A percentile compares a stretch with the other conserved stretches of the same genome.
These are phyloP conservation scores for Fusarium caatingaense DNA, from an alignment of 2,329 filamentous ascomycete species.

Conservation along the genomic window DNA sequence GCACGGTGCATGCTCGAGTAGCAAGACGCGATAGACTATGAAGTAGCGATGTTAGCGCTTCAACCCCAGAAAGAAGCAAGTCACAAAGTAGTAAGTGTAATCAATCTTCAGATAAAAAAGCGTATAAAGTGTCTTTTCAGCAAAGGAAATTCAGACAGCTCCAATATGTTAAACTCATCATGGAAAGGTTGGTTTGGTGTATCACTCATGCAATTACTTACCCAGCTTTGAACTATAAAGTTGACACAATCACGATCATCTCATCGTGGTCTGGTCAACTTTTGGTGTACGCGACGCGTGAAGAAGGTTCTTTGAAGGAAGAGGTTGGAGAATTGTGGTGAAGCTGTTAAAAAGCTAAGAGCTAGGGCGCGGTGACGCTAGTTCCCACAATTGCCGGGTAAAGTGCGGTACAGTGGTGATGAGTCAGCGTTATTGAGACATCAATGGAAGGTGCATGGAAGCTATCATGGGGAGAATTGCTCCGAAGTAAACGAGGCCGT, in stretches of 20 bases:
- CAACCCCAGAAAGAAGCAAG: not conserved
- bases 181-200: constrained; percentile 32
- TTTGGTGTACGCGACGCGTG: constrained; percentile 12
- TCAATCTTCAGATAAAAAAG: constrained; percentile 57
- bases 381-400: constrained; percentile 24
- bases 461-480: not conserved
- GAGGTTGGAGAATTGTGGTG: constrained; percentile 27
- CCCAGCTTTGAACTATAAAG: constrained; percentile 8
- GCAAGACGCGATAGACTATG: constrained; percentile 19
- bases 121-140: constrained; percentile 72
- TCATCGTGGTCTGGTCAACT: constrained; percentile 17
- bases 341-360: constrained; percentile 24
- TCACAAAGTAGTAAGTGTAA: not conserved
- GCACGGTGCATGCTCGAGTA: constrained; percentile 42
- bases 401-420: constrained; percentile 31
- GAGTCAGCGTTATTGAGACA: constrained; percentile 8
- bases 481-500: not conserved
- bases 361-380: constrained; percentile 22
- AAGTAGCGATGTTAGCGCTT: constrained; percentile 21
- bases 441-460: not conserved
- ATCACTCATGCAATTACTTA: constrained; percentile 40
- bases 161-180: constrained; percentile 73
- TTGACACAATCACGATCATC: not conserved
- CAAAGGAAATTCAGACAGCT: constrained; percentile 78
- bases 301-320: constrained; percentile 13